Conservation (phyloP, 768 basidiomycete genomes). For the Russula virescens region DNA sequence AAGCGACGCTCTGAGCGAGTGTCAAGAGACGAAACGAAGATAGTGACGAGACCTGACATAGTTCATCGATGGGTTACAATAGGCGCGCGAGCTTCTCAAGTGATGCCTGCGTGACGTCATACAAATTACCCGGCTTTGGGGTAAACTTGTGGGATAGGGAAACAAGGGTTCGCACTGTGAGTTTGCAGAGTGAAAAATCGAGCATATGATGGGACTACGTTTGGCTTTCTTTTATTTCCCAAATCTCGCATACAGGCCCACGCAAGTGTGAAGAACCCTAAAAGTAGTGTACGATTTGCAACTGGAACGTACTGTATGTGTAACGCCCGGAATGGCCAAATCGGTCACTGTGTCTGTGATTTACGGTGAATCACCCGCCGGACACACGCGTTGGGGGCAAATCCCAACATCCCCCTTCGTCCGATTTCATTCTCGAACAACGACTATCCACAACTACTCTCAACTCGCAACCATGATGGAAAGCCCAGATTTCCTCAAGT, state of each 20-base stretch:
- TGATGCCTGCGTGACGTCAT: constrained; percentile 11
- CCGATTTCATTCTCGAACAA: too few relatives aligned
- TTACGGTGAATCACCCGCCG: constrained; percentile 2
- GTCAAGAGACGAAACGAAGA: constrained; percentile 82
- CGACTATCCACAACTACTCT: not conserved
- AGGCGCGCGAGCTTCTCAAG: too few relatives aligned
- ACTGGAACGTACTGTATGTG: not conserved
- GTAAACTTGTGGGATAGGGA: too few relatives aligned
- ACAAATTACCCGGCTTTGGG: too few relatives aligned
- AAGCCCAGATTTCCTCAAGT: constrained; percentile 30
- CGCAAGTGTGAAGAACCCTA: too few relatives aligned
- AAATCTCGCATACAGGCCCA: too few relatives aligned
- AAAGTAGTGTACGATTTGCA: too few relatives aligned
- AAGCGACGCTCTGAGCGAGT: constrained; percentile 86
- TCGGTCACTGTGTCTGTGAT: constrained; percentile 8
- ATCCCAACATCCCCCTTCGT: not conserved
- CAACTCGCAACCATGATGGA: not conserved
- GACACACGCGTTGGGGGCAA: not conserved
- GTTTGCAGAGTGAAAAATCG: too few relatives aligned
- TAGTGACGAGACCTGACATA: constrained; percentile 49
- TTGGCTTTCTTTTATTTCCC: too few relatives aligned
- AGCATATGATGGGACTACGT: too few relatives aligned
- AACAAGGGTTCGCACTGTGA: too few relatives aligned
- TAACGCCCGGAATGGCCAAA: not conserved
- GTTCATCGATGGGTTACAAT: not conserved